Percentiles rank a stretch among this genome's conserved stretches.
phyloP scores from a whole-genome alignment of 495 filamentous ascomycete genomes.

The Emericellopsis terricola region DNA sequence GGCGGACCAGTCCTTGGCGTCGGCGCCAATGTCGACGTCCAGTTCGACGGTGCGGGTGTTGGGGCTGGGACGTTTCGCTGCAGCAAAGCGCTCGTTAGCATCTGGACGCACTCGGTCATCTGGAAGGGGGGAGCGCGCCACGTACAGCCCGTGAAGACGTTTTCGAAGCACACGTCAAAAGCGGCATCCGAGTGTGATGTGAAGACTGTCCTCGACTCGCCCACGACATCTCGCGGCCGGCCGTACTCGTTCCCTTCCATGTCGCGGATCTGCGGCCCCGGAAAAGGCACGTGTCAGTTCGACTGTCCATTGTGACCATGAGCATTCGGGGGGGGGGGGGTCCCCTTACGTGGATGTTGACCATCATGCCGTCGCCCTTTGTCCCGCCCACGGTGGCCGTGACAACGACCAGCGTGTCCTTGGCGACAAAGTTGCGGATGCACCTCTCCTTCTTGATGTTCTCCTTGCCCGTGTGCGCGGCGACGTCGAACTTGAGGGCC shows the following conservation, averaged over 20 bases:
- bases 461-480: conserved; percentile 43
- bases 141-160: conserved; percentile 52
- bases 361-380: conserved; percentile 79
- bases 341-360: conserved; percentile 84
- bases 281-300: not conserved
- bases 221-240: conserved; percentile 73
- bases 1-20: conserved; percentile 94
- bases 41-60: conserved; percentile 65
- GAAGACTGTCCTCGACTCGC: conserved; percentile 85
- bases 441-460: conserved; percentile 55
- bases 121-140: not conserved
- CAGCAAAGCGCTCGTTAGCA: conserved; percentile 8
- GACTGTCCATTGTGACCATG: too few species aligned
- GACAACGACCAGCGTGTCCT: conserved; percentile 95
- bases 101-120: conserved; percentile 7
- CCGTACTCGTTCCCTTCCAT: conserved; percentile 91
- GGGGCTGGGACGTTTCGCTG: conserved; percentile 1
- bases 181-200: conserved; percentile 86
- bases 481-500: conserved; percentile 87
- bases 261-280: conserved; percentile 61
- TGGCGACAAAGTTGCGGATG: conserved; percentile 88
- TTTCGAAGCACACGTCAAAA: conserved; percentile 97
- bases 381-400: conserved; percentile 71
- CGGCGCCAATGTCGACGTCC: conserved; percentile 96
- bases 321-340: not conserved